Percentiles rank a stretch among this genome's conserved stretches.
These are phyloP conservation scores for Penicillium sp. DNA, from an alignment of 2,329 filamentous ascomycete genomes.

Conservation along the genomic window DNA sequence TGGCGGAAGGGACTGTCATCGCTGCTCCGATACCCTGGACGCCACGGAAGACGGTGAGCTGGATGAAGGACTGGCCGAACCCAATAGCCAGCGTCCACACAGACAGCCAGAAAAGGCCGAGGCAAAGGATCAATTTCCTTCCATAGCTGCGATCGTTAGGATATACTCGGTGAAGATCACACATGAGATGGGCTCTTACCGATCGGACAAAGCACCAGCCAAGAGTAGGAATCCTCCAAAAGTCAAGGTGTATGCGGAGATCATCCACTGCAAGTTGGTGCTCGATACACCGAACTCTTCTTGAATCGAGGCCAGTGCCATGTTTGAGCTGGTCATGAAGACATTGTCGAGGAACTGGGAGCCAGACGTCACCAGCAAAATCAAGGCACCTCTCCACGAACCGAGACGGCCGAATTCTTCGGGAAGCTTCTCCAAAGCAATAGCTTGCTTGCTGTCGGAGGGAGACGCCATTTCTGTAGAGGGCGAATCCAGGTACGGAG, in stretches of 20 bases:
- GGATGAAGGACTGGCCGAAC: slow-evolving; percentile 44
- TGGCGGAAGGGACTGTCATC: slow-evolving; percentile 49
- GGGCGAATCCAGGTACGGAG: slow-evolving; percentile 12
- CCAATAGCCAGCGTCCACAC: slow-evolving; percentile 39
- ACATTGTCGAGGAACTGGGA: slow-evolving; percentile 47
- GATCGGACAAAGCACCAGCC: slow-evolving; percentile 17
- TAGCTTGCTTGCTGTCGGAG: slow-evolving; percentile 17
- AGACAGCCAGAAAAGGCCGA: slow-evolving; percentile 38
- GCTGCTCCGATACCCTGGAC: slow-evolving; percentile 49
- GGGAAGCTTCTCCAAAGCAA: slow-evolving; percentile 22
- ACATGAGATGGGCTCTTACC: slow-evolving; percentile 5
- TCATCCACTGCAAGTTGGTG: slow-evolving; percentile 43
- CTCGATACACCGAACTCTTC: slow-evolving; percentile 36
- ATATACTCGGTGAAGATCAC: background rate
- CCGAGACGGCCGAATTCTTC: slow-evolving; percentile 35
- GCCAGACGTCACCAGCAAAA: slow-evolving; percentile 43
- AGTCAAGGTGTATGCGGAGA: slow-evolving; percentile 42
- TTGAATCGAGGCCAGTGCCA: slow-evolving; percentile 43
- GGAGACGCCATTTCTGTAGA: slow-evolving; percentile 18
- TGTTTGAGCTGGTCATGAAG: slow-evolving; percentile 46
- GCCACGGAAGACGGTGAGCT: slow-evolving; percentile 41
- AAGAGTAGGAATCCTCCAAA: slow-evolving; percentile 33
- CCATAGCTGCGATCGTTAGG: slow-evolving; percentile 28
- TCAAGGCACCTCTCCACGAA: slow-evolving; percentile 41
- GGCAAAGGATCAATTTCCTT: slow-evolving; percentile 40